Base-by-base conservation (phyloP, 2,329 filamentous ascomycete genomes). In the Karstenula rhodostoma region DNA sequence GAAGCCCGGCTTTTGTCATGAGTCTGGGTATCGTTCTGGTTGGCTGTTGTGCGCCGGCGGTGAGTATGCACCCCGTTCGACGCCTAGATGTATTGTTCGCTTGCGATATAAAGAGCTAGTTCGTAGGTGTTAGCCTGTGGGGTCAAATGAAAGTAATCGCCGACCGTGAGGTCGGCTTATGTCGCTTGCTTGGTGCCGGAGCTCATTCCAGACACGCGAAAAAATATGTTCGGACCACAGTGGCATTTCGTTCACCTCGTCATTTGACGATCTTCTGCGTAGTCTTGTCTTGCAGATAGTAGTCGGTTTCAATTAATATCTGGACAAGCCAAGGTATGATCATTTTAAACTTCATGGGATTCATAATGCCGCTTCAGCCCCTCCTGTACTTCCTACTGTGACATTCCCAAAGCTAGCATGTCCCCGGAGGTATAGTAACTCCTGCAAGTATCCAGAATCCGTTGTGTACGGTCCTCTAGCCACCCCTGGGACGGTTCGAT, bases 401-500 rank as follows among this genome's bases (percentile, higher is more conserved):
- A 42, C 23, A 42, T 52, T n/a, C 6, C 22, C 22, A 19, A 27
- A 52, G 8, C 50, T 27, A 9, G 22, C 35, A 22, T 27, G n/a
- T 3, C 35, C 50, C 35, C 9, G 17, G 6, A 9, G 19, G 12
- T 22, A n/a, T 4, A 29, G 4, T 22, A 29, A 10, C 12, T n/a
- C 23, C n/a, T 22, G 22, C n/a, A 19, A 33, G 33, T 52, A 12
- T 17, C 66, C 65, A 7, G 63, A 63, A 13, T 43, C 44, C 5
- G 59, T 64, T 2, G 52, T 8, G 58, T 62, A 68, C 3, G 61
- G 58, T 15, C 67, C 64, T 17, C 65, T 57, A 8, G 55, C 54
- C 22, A 60, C 43, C 46, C 65, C 67, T 17, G 67, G 65, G 1
- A 17, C 22, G 9, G 32, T n/a, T 9, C 59, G 10, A 37, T 57